Evolutionary conservation across 345 rosid species (phyloP), one percentile per base, ranked within the genome.

Genomic region (Mallotus nudiflorus): DNA sequence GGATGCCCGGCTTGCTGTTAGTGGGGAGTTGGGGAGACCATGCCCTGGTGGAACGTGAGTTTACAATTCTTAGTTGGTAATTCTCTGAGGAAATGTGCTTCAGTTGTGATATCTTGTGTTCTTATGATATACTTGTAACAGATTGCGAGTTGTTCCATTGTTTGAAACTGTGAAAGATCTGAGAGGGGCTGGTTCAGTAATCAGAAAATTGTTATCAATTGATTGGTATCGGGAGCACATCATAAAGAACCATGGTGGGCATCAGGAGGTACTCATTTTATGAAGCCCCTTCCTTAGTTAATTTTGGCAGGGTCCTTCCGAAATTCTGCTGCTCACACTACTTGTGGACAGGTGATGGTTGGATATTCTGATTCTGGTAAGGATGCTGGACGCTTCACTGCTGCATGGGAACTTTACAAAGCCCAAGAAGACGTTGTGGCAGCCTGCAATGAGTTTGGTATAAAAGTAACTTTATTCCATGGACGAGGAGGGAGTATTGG

Each of bases 401-500:
- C 99, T 40, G 99, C 97, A 11, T 94, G 97, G 97, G 99, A 94
- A 78, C 96, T 94, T 29, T 94, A 94, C 82, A 94, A 94, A 83
- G 98, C 98, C 53, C 98, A 91, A 74, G 98, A 92, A 82, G 91
- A 92, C 84, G 99, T 94, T 84, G 97, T 89, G 60, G 92, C 93
- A 44, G 97, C 97, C 27, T 94, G 97, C 73, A 89, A 87, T 65
- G 97, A 92, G 69, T 87, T 60, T 80, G 96, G 96, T 46, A 87
- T 94, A 49, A 91, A 91, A 82, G 88, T 94, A 63, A 91, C 97
- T 49, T 84, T 91, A 55, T 94, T 94, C 83, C 98, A 94, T 83
- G 98, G 98, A 18, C 93, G 97, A 70, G 98, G 98, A 70, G 97
- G 97, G 71, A 94, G 97, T 76, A 90, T 94, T 54, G 97, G 97